phyloP scores from a whole-genome alignment of 2,329 filamentous ascomycete species.

The Alternaria atra region DNA sequence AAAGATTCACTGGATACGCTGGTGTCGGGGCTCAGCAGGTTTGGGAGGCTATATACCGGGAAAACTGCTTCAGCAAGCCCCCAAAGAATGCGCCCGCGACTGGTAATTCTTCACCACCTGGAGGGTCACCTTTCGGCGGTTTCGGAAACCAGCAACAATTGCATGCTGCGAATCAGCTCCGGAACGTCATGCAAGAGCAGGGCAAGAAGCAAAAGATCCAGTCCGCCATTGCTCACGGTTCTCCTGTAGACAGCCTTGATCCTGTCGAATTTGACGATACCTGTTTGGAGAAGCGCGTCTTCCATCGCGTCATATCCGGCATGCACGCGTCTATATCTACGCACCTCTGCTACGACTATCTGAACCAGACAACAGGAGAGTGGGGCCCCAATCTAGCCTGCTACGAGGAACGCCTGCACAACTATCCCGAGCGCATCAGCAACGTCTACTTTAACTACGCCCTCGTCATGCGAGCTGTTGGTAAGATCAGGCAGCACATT shows the following conservation, averaged over 20 bases:
- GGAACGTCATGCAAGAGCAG: conserved; percentile 67
- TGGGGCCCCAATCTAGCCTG: conserved; percentile 92
- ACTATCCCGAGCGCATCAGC: conserved; percentile 87
- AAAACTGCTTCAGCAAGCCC: conserved; percentile 85
- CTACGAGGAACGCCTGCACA: conserved; percentile 86
- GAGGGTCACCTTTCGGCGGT: conserved; percentile 53
- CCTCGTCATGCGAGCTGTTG: conserved; percentile 87
- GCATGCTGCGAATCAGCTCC: conserved; percentile 68
- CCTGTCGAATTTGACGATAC: conserved; percentile 84
- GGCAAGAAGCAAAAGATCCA: conserved; percentile 69
- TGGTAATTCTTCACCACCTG: conserved; percentile 47
- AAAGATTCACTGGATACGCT: conserved; percentile 93
- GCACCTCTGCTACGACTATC: conserved; percentile 93
- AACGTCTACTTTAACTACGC: conserved; percentile 99
- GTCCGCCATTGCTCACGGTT: conserved; percentile 61
- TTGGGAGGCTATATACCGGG: conserved; percentile 95
- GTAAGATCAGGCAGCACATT: conserved; percentile 86
- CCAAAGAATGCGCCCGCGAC: conserved; percentile 44
- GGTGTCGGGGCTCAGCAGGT: conserved; percentile 87
- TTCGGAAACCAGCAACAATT: conserved; percentile 56
- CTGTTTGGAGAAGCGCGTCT: conserved; percentile 98
- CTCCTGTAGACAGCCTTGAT: conserved; percentile 67
- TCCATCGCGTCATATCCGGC: conserved; percentile 92
- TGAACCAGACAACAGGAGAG: conserved; percentile 92
- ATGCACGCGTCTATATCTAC: conserved; percentile 99